Evolutionary conservation across 2,329 filamentous ascomycete species (phyloP).

Genomic region (Blastomyces parvus): DNA sequence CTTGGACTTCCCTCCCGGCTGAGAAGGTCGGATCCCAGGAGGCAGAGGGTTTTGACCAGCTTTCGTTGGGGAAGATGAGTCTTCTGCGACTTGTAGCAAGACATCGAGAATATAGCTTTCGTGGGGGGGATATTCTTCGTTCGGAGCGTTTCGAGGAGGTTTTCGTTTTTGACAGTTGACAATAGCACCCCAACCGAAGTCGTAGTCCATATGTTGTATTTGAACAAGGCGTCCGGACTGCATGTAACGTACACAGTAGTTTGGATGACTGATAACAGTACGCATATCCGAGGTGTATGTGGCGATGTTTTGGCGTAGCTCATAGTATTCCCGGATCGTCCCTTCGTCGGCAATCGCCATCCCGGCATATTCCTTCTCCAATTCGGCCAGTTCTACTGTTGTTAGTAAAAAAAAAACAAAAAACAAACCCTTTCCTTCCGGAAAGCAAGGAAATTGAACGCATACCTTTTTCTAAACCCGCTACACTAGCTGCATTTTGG

Average conservation of each 20-base stretch:
- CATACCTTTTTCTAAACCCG: constrained; percentile 61
- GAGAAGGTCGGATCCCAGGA: constrained; percentile 51
- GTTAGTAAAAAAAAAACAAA: constrained; percentile 21
- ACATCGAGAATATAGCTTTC: constrained; percentile 78
- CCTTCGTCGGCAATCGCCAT: constrained; percentile 76
- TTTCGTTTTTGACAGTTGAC: constrained; percentile 62
- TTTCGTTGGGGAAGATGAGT: constrained; percentile 44
- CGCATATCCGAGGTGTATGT: constrained; percentile 82
- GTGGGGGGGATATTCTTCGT: constrained; percentile 61
- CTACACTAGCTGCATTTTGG: constrained; percentile 85
- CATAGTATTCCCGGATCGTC: constrained; percentile 89
- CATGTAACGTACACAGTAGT: constrained; percentile 73
- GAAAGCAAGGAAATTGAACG: constrained; percentile 6
- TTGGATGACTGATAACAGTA: constrained; percentile 82
- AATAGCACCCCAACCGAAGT: constrained; percentile 93
- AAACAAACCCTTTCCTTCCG: constrained; percentile 8
- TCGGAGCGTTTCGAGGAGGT: constrained; percentile 53
- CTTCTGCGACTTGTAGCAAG: constrained; percentile 54
- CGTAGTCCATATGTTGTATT: constrained; percentile 66
- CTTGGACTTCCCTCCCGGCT: constrained; percentile 54
- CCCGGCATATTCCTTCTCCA: constrained; percentile 64
- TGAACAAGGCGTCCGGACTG: constrained; percentile 80
- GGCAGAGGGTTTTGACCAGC: constrained; percentile 56
- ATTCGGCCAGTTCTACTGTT: constrained; percentile 55
- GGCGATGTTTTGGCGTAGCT: constrained; percentile 73